A percentile compares a stretch with the other conserved stretches of the same genome.
These are phyloP conservation scores for Eimeria mitis DNA, from an alignment of 169 alveolate genomes.

Conservation along the genomic window DNA sequence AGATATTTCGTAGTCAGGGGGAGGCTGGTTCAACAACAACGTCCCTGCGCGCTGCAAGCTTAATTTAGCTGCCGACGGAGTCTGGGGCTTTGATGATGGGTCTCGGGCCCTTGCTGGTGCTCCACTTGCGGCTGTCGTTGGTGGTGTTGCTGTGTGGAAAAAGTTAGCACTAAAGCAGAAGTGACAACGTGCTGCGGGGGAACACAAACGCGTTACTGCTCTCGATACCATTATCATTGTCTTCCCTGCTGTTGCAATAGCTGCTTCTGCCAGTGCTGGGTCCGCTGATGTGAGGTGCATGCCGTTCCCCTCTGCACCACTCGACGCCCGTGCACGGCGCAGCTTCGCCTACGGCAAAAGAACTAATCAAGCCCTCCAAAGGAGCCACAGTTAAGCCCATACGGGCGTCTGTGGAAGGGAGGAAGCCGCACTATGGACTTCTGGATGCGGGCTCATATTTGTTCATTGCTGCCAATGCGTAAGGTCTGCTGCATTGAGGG, in stretches of 20 bases:
- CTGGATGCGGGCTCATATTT: not conserved
- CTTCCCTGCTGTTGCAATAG: not conserved
- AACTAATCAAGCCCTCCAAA: not conserved
- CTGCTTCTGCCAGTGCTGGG: not conserved
- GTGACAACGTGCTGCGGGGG: not conserved
- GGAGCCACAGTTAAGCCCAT: not conserved
- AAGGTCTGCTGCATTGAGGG: not conserved
- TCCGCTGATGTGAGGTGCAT: not conserved
- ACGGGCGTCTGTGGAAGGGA: not conserved
- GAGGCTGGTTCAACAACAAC: constrained; percentile 62
- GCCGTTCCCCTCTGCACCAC: not conserved
- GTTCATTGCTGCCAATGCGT: not conserved
- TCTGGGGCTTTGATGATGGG: constrained; percentile 9
- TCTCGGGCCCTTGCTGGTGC: not conserved
- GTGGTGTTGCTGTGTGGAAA: constrained; percentile 1
- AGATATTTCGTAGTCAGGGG: constrained; percentile 70
- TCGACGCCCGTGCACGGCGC: not conserved
- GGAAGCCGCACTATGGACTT: not conserved
- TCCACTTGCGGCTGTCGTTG: not conserved
- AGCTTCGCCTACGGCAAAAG: not conserved
- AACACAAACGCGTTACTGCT: not conserved
- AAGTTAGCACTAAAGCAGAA: not conserved
- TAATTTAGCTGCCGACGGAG: constrained; percentile 5
- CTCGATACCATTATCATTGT: not conserved
- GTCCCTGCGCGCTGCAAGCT: constrained; percentile 65